Evolutionary conservation across 345 rosid genomes (phyloP).

Genomic region (Gossypium australe): DNA sequence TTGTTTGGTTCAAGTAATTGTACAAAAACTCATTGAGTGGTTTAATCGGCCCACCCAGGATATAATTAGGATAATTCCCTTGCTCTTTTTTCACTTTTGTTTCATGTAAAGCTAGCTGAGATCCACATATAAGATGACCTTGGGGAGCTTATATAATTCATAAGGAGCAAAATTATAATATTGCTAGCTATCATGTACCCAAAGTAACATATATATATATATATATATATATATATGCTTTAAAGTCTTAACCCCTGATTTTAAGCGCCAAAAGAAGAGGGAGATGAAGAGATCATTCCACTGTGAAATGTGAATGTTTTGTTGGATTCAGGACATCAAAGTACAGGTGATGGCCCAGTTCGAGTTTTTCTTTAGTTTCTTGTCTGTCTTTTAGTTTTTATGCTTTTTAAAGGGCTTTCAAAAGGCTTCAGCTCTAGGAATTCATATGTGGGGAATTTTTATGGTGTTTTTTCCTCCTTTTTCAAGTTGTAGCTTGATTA

Average conservation of each 20-base stretch:
- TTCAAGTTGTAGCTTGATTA: background rate
- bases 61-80: background rate
- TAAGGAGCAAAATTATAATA: background rate
- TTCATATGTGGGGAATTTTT: slow-evolving; percentile 13
- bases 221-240: background rate
- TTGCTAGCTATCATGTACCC: background rate
- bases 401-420: slow-evolving; percentile 8
- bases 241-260: background rate
- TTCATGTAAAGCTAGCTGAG: background rate
- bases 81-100: background rate
- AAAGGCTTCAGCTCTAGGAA: slow-evolving; percentile 11
- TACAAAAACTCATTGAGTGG: slow-evolving; percentile 7
- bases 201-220: background rate
- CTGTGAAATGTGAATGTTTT: background rate
- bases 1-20: slow-evolving; percentile 3
- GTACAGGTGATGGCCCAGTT: slow-evolving; percentile 23
- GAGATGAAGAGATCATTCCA: background rate
- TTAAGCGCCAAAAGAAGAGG: background rate
- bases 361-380: slow-evolving; percentile 6
- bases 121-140: background rate
- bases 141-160: background rate
- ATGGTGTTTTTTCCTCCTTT: background rate
- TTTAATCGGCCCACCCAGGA: background rate
- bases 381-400: background rate
- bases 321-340: slow-evolving; percentile 19